Evolutionary conservation across 2,329 filamentous ascomycete genomes (phyloP), one percentile per base, ranked within the genome.

Genomic region (Aspergillus clavatus): DNA sequence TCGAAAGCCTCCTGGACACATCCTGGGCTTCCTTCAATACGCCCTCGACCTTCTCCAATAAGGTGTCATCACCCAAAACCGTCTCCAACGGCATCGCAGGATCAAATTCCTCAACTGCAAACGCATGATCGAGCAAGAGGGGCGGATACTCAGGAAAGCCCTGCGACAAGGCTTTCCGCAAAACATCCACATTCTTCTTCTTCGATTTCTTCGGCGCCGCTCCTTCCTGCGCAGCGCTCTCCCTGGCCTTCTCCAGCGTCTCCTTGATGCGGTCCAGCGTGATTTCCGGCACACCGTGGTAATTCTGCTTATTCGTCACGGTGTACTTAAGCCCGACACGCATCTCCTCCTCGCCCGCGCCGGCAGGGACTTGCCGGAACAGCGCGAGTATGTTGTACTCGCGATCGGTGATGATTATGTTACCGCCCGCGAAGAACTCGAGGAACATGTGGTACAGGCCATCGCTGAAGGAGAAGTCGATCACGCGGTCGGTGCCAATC

Each of bases 401-500:
- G 40, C 77, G 79, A 62, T 97, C 89, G 2, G 93, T 95, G 42
- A 98, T 76, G 50, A 98, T 88, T 49, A 98, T 84, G 63, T 98
- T 98, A 37, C 93, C 93, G 42, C 87, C 87, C 1, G 93, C 91
- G 64, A 95, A 98, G 72, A 98, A 98, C 70, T 98, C 93, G 22
- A 98, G 73, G 63, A 89, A 96, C 18, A 98, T 68, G 33, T 85
- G 79, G 63, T 94, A 96, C 56, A 84, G 78, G 8, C 93, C 93
- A 73, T 97, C 89, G 57, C 87, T 94, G 65, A 98, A 96, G 58
- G 86, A 80, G 43, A 98, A 82, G 65, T 97, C 89, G 42, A 98
- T 84, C 50, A 98, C 86, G 42, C 93, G 81, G 66, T 98, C 93
- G 2, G 90, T 96, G 39, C 93, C 93, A 40, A 98, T 80, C 68